phyloP scores from a whole-genome alignment of 2,329 filamentous ascomycete species.

The Xylariaceae sp. region DNA sequence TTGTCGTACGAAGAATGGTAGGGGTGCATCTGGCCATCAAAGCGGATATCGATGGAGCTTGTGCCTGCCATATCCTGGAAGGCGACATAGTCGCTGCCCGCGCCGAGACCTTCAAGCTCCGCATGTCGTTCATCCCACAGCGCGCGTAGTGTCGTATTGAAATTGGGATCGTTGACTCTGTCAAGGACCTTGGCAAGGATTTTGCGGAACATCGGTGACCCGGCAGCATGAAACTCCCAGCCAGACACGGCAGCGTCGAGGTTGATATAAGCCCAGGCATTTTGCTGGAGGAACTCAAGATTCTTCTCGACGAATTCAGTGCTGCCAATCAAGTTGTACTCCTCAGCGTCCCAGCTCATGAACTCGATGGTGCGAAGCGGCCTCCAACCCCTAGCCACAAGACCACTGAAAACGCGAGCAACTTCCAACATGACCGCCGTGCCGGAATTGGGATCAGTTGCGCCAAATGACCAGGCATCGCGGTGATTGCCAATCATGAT shows the following conservation, averaged over 20 bases:
- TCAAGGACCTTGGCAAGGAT: slow-evolving; percentile 73
- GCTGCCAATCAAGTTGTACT: slow-evolving; percentile 91
- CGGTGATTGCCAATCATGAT: slow-evolving; percentile 93
- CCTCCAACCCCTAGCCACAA: slow-evolving; percentile 79
- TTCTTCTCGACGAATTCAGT: slow-evolving; percentile 94
- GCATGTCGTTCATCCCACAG: slow-evolving; percentile 71
- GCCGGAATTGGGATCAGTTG: slow-evolving; percentile 82
- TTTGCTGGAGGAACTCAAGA: slow-evolving; percentile 68
- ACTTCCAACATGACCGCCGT: slow-evolving; percentile 92
- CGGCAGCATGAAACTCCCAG: slow-evolving; percentile 72
- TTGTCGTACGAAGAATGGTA: slow-evolving; percentile 88
- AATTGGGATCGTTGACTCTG: slow-evolving; percentile 71
- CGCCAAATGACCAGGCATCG: slow-evolving; percentile 89
- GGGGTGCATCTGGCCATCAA: slow-evolving; percentile 68
- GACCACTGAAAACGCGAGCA: slow-evolving; percentile 78
- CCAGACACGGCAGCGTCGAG: slow-evolving; percentile 83
- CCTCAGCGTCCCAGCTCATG: slow-evolving; percentile 92
- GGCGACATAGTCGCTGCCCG: slow-evolving; percentile 80
- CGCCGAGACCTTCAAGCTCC: slow-evolving; percentile 69
- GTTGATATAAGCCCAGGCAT: slow-evolving; percentile 88
- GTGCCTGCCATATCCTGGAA: slow-evolving; percentile 92
- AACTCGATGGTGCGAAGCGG: slow-evolving; percentile 95
- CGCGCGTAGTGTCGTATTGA: slow-evolving; percentile 71
- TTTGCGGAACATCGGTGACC: slow-evolving; percentile 77
- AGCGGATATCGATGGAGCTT: slow-evolving; percentile 83